Conservation (phyloP, 2,329 filamentous ascomycete species). For the Fusarium setosum region DNA sequence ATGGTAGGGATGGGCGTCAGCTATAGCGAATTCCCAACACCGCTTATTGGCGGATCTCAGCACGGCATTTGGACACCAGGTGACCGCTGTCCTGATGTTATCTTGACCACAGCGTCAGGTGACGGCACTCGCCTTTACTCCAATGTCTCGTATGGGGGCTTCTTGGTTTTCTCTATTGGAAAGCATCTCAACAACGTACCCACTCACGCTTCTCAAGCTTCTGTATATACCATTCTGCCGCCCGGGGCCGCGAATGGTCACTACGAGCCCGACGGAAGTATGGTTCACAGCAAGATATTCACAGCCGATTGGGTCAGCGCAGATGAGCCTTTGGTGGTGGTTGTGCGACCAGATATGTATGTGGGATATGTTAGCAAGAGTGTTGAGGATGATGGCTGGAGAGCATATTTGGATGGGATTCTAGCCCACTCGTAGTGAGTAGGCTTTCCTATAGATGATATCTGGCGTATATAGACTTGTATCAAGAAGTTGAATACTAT, state of each 20-base stretch:
- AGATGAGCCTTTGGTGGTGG: neutral
- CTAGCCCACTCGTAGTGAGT: neutral
- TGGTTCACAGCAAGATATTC: neutral
- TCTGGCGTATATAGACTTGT: too few relatives aligned
- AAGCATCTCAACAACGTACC: neutral
- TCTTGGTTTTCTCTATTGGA: constrained; percentile 6
- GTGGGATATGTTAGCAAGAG: constrained; percentile 17
- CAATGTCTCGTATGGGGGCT: constrained; percentile 4
- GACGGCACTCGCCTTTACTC: constrained; percentile 8
- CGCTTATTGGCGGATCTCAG: constrained; percentile 10
- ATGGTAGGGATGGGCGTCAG: constrained; percentile 25
- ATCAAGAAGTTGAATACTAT: too few relatives aligned
- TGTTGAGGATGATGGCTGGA: constrained; percentile 12
- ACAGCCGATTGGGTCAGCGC: constrained; percentile 10
- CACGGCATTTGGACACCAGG: constrained; percentile 24
- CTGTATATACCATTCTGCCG: constrained; percentile 2
- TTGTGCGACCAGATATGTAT: constrained; percentile 38
- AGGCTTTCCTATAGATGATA: too few relatives aligned
- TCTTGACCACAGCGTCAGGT: neutral
- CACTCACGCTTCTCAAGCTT: neutral
- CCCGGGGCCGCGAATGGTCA: neutral
- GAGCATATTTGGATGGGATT: constrained; percentile 8
- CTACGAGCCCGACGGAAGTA: neutral
- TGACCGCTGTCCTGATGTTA: constrained; percentile 28
- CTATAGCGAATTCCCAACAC: constrained; percentile 20